Evolutionary conservation across 2,329 filamentous ascomycete genomes (phyloP), one percentile per base, ranked within the genome.

Genomic region (Penicillium brevicompactum): DNA sequence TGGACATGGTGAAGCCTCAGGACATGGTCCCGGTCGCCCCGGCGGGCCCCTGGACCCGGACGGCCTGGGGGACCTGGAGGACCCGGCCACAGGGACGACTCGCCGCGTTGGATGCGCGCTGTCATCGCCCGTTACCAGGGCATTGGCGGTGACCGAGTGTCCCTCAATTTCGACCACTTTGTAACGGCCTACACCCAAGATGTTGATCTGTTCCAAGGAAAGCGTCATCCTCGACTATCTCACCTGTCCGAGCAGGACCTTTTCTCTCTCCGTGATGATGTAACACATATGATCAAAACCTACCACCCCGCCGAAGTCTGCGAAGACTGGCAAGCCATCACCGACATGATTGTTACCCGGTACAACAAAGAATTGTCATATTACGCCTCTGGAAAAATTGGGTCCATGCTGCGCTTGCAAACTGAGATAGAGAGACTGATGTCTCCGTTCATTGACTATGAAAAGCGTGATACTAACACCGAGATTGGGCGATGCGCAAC

Each of bases 281-380:
- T 88, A 1, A 71, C 71, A 2, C 53, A 67, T 0, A 70, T 84
- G 44, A 71, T 82, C 1, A 59, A 71, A 30, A 60, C 53, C 8
- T 63, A 71, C 10, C 69, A 72, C 11, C 59, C 46, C 62, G 58
- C 22, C 58, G 64, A 16, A 67, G 13, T 47, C 7, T 59, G 61
- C 3, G 65, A 83, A 24, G 75, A 90, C 63, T 92, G 89, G 89
- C 89, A 91, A 66, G 79, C 74, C 0, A 75, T 88, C 1, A 79
- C 81, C 0, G 89, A 92, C 62, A 80, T 88, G 77, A 75, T 92
- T 4, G 77, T 90, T 4, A 69, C 77, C 4, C 81, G 88, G 1
- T 91, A 88, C 63, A 80, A 81, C 4, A 74, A 81, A 31, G 77
- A 84, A 22, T 71, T 92, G 27, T 64, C 70, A 7, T 71, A 71